Evolutionary conservation across 2,329 filamentous ascomycete genomes (phyloP).

Genomic region (Aspergillus pseudoterreus): DNA sequence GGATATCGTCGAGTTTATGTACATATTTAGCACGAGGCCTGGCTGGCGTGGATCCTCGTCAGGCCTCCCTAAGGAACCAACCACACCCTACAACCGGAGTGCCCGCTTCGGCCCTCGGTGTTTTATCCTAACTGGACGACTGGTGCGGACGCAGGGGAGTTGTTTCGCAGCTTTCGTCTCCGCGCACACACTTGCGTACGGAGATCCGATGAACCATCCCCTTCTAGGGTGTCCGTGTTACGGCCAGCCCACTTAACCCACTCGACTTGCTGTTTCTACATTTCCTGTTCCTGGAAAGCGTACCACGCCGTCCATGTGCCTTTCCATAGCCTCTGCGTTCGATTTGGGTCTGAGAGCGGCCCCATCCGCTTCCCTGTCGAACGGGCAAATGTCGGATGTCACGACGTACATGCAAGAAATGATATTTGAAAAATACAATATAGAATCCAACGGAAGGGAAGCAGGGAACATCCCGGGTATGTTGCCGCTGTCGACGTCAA

Average conservation of each 20-base stretch:
- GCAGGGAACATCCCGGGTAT: too few species aligned
- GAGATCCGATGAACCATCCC: slow-evolving; percentile 2
- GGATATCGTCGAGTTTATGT: not conserved
- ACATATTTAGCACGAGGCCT: not conserved
- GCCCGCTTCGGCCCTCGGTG: not conserved
- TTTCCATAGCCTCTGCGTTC: not conserved
- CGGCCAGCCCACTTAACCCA: not conserved
- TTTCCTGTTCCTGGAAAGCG: not conserved
- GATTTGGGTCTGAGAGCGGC: not conserved
- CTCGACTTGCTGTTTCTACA: not conserved
- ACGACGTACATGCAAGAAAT: too few species aligned
- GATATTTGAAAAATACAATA: too few species aligned
- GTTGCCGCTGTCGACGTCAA: too few species aligned
- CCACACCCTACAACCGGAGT: not conserved
- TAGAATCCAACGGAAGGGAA: too few species aligned
- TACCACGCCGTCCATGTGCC: not conserved
- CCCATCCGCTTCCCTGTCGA: not conserved
- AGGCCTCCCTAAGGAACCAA: not conserved
- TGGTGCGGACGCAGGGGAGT: not conserved
- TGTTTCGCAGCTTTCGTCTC: not conserved
- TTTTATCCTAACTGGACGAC: slow-evolving; percentile 5
- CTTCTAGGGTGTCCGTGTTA: not conserved
- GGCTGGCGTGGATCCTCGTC: not conserved
- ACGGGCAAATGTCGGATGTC: not conserved
- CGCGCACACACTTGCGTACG: not conserved